These are phyloP conservation scores for Clarireedia homoeocarpa DNA, from an alignment of 2,329 filamentous ascomycete species.

Conservation along the genomic window DNA sequence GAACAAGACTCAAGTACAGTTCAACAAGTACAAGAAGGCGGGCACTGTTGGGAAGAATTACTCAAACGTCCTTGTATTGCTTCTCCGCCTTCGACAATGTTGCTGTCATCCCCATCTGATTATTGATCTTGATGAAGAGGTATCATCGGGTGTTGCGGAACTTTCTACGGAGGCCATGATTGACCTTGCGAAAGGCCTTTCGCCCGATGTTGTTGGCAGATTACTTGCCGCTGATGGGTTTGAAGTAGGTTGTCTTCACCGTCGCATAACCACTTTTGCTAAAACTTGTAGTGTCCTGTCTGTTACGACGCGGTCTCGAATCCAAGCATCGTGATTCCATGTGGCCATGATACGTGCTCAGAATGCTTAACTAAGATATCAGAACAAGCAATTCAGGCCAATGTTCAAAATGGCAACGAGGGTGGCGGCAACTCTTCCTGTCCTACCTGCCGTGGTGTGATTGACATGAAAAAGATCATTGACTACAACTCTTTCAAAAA, in stretches of 20 bases:
- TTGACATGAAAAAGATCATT: constrained; percentile 63
- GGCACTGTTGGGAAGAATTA: constrained; percentile 67
- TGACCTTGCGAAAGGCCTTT: constrained; percentile 54
- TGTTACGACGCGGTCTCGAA: constrained; percentile 72
- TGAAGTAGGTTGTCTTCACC: constrained; percentile 28
- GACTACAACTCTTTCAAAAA: constrained; percentile 67
- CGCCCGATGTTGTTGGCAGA: constrained; percentile 53
- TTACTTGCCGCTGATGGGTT: constrained; percentile 47
- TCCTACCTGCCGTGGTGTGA: constrained; percentile 62
- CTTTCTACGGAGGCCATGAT: constrained; percentile 35
- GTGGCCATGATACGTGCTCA: constrained; percentile 71
- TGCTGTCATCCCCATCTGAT: constrained; percentile 72
- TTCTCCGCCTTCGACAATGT: constrained; percentile 72
- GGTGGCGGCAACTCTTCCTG: constrained; percentile 40
- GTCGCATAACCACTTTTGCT: not conserved
- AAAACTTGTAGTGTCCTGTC: constrained; percentile 57
- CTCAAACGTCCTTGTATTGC: constrained; percentile 69
- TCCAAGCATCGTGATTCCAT: constrained; percentile 71
- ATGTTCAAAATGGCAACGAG: constrained; percentile 54
- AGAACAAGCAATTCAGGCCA: constrained; percentile 47
- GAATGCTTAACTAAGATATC: constrained; percentile 67
- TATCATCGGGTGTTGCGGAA: constrained; percentile 11
- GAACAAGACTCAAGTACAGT: constrained; percentile 55
- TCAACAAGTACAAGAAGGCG: constrained; percentile 68
- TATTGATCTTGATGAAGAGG: constrained; percentile 48